phyloP scores from a whole-genome alignment of 805 yeast genomes.

The Starmerella riodocensis region DNA sequence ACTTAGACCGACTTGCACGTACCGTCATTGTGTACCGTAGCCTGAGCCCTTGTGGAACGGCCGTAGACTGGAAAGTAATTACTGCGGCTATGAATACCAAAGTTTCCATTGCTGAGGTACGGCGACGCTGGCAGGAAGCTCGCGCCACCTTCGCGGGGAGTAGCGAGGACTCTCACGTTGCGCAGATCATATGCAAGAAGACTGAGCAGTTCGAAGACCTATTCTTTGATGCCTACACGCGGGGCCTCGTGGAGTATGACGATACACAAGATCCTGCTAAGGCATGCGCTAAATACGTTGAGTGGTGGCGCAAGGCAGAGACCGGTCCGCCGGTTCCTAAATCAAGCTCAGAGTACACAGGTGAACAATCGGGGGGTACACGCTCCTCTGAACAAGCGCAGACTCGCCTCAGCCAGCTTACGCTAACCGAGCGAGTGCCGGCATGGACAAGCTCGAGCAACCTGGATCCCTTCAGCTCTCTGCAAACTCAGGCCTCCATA shows the following conservation, averaged over 20 bases:
- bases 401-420: background rate
- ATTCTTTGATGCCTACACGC: slow-evolving; percentile 44
- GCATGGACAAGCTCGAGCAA: background rate
- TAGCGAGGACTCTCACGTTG: slow-evolving; percentile 30
- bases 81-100: slow-evolving; percentile 35
- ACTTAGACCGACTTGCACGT: slow-evolving; percentile 6
- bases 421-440: background rate
- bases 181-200: slow-evolving; percentile 2
- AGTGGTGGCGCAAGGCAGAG: slow-evolving; percentile 41
- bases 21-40: slow-evolving; percentile 33
- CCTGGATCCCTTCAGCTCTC: slow-evolving; percentile 8
- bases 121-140: slow-evolving; percentile 58
- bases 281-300: slow-evolving; percentile 41
- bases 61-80: slow-evolving; percentile 54
- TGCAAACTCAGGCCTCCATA: slow-evolving; percentile 13
- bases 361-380: too few species aligned
- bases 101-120: slow-evolving; percentile 33
- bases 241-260: slow-evolving; percentile 33
- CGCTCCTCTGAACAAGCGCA: background rate
- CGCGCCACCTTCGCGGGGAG: slow-evolving; percentile 48
- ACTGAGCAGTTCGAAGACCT: slow-evolving; percentile 53
- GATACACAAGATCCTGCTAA: slow-evolving; percentile 30
- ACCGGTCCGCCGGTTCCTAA: background rate
- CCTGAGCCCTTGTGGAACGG: slow-evolving; percentile 44
- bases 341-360: background rate